Conservation (phyloP, 2,329 filamentous ascomycete genomes). For the Cyphellophora attinorum region DNA sequence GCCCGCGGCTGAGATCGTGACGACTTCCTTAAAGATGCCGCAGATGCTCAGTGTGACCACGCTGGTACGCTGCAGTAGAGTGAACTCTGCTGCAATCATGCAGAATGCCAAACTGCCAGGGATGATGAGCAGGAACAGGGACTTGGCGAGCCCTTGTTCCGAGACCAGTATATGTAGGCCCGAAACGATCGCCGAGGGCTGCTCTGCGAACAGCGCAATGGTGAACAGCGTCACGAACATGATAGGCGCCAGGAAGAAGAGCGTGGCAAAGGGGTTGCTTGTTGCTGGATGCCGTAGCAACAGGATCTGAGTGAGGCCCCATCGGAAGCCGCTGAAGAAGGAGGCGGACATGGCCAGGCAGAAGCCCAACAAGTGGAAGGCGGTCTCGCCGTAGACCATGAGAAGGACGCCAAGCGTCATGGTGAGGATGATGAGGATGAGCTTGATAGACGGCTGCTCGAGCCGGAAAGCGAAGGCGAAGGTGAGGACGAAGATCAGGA, state of each 20-base stretch:
- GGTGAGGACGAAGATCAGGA: constrained; percentile 84
- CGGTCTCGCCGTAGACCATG: constrained; percentile 94
- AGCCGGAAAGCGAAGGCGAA: constrained; percentile 93
- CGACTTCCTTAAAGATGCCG: constrained; percentile 97
- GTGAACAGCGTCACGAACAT: constrained; percentile 80
- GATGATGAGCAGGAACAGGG: constrained; percentile 70
- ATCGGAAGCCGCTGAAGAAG: constrained; percentile 93
- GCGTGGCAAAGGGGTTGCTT: constrained; percentile 90
- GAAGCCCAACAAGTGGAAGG: constrained; percentile 81
- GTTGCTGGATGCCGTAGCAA: constrained; percentile 89
- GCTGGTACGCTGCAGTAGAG: constrained; percentile 84
- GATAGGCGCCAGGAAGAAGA: constrained; percentile 93
- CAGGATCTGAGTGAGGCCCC: constrained; percentile 96
- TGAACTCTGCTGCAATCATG: constrained; percentile 96
- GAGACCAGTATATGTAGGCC: constrained; percentile 56
- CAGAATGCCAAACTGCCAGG: constrained; percentile 85
- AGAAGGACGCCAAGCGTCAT: constrained; percentile 93
- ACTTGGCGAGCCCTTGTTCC: constrained; percentile 57
- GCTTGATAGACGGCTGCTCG: constrained; percentile 74
- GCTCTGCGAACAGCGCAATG: constrained; percentile 81
- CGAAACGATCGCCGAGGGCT: constrained; percentile 55
- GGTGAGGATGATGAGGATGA: constrained; percentile 76
- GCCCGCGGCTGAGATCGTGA: constrained; percentile 84
- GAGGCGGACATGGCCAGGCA: constrained; percentile 84
- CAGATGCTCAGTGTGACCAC: constrained; percentile 95